phyloP scores from a whole-genome alignment of 1,284 basidiomycete genomes.

The Cryptococcus sp. region DNA sequence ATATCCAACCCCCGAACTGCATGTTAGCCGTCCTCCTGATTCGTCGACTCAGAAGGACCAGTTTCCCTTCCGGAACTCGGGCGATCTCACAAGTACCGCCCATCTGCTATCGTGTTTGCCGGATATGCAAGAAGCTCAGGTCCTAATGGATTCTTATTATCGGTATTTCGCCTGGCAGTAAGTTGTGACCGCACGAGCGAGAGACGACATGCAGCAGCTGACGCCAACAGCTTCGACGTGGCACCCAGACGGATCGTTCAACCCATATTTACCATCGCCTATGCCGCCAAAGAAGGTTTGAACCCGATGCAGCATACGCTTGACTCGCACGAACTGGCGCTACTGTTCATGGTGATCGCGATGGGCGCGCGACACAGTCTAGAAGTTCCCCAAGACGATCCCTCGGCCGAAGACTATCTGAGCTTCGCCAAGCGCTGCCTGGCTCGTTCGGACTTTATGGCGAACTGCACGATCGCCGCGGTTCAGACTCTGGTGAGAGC shows the following conservation, averaged over 20 bases:
- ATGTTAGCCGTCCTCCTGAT: too few species aligned
- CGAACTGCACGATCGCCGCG: conserved; percentile 32
- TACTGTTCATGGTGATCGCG: conserved; percentile 34
- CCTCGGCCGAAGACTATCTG: conserved; percentile 29
- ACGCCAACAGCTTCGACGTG: background rate
- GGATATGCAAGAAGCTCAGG: too few species aligned
- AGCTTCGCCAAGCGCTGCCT: conserved; percentile 28
- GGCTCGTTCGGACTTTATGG: conserved; percentile 34
- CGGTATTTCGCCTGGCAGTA: conserved; percentile 2
- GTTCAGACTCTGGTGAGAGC: conserved; percentile 24
- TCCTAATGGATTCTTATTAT: too few species aligned
- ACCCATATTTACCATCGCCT: background rate
- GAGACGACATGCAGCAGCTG: too few species aligned
- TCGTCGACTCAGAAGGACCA: too few species aligned
- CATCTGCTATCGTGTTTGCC: too few species aligned
- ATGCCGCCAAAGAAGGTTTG: background rate
- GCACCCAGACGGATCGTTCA: background rate
- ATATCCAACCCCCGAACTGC: too few species aligned
- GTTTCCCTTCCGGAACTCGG: too few species aligned
- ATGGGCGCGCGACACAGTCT: conserved; percentile 37
- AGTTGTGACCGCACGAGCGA: background rate
- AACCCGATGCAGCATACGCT: background rate
- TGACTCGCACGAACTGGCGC: conserved; percentile 31
- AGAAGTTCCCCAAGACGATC: conserved; percentile 34
- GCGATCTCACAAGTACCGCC: too few species aligned